Conservation (phyloP, 1,284 basidiomycete genomes). For the Puccinia horiana region DNA sequence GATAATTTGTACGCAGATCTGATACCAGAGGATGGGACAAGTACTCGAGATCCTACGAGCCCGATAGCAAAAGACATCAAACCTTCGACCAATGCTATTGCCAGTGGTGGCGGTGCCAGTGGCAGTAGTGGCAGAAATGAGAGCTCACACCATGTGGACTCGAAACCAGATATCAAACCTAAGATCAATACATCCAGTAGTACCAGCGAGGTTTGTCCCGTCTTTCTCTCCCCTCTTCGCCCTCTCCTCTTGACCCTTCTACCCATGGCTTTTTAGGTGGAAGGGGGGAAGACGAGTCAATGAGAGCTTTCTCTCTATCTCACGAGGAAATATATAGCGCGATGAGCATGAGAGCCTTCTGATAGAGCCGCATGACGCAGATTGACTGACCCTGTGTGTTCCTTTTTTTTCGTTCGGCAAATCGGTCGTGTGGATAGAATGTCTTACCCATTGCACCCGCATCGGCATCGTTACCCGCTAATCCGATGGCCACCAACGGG, state of each 20-base stretch:
- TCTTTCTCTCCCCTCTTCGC: background rate
- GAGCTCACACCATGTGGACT: background rate
- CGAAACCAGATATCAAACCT: constrained; percentile 31
- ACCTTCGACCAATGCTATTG: background rate
- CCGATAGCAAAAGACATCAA: constrained; percentile 3
- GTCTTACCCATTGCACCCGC: constrained; percentile 24
- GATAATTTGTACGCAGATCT: constrained; percentile 47
- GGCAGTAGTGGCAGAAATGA: background rate
- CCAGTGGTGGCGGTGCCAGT: background rate
- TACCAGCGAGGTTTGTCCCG: background rate
- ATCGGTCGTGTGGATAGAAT: background rate
- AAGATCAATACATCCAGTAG: background rate
- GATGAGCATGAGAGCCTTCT: background rate
- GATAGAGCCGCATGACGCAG: background rate
- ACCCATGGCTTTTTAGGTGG: background rate
- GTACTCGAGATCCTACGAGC: constrained; percentile 42
- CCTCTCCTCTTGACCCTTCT: background rate
- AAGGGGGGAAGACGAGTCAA: background rate
- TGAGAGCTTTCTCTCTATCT: background rate
- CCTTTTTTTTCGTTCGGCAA: background rate
- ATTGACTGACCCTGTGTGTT: background rate
- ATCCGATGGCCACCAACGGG: constrained; percentile 34
- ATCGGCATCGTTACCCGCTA: constrained; percentile 42
- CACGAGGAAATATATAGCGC: background rate
- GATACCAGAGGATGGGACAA: constrained; percentile 38